Conservation (phyloP, 2,329 filamentous ascomycete species). For the Harringtonia aguacate region DNA sequence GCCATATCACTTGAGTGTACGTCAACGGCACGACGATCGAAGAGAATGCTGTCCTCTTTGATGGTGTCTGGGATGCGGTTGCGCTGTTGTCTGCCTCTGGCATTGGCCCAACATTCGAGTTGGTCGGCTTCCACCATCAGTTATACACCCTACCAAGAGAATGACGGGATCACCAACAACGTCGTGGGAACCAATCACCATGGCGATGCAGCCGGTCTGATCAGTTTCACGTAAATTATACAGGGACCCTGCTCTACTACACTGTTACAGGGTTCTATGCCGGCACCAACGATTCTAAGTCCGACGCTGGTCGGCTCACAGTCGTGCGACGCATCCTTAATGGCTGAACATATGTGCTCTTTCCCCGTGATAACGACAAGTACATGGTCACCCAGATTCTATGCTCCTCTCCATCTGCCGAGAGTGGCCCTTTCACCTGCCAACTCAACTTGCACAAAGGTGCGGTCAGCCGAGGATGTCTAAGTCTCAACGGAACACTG, state of each 20-base stretch:
- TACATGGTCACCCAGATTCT: slow-evolving; percentile 1
- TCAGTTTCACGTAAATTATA: slow-evolving; percentile 1
- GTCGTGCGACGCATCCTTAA: slow-evolving; percentile 1
- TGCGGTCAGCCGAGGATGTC: slow-evolving; percentile 1
- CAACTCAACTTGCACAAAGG: slow-evolving; percentile 2
- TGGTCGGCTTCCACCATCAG: neutral
- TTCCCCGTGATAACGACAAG: neutral
- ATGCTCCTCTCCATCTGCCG: neutral
- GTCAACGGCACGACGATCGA: slow-evolving; percentile 2
- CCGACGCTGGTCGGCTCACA: neutral
- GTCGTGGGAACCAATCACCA: slow-evolving; percentile 1
- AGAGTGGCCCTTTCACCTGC: slow-evolving; percentile 1
- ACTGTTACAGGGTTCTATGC: slow-evolving; percentile 2
- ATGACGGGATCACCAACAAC: slow-evolving; percentile 1
- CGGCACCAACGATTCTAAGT: neutral
- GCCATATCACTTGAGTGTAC: neutral
- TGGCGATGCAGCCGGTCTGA: neutral
- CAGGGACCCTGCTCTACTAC: neutral
- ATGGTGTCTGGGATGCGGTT: neutral
- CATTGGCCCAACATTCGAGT: neutral
- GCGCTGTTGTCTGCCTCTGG: slow-evolving; percentile 2
- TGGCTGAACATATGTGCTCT: slow-evolving; percentile 1
- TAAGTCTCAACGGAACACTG: slow-evolving; percentile 1
- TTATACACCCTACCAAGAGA: neutral
- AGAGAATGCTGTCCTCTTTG: slow-evolving; percentile 1